Evolutionary conservation across 1,139 yeast species (phyloP).

Genomic region (Sugiyamaella novakii): DNA sequence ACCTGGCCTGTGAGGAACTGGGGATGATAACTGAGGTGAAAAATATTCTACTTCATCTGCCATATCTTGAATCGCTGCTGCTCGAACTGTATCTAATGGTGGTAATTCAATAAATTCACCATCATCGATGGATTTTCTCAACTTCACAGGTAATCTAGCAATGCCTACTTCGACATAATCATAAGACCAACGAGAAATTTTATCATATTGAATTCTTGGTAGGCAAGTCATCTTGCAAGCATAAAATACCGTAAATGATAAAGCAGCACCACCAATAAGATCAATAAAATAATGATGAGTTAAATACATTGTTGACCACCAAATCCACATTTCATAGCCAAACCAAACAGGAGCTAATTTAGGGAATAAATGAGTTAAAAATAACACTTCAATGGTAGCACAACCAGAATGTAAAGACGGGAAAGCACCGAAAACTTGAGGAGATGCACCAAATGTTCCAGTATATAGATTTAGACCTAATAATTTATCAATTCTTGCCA

Average conservation of each 20-base stretch:
- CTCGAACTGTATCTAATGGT: constrained; percentile 25
- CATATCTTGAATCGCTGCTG: constrained; percentile 8
- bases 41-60: constrained; percentile 11
- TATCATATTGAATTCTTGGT: constrained; percentile 64
- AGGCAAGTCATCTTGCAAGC: constrained; percentile 71
- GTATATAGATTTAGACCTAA: constrained; percentile 85
- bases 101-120: constrained; percentile 35
- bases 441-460: constrained; percentile 81
- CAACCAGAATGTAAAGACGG: constrained; percentile 95
- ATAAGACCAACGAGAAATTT: constrained; percentile 88
- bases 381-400: constrained; percentile 89
- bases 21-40: constrained; percentile 17
- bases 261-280: constrained; percentile 83
- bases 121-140: constrained; percentile 40
- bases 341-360: constrained; percentile 62
- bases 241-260: constrained; percentile 70
- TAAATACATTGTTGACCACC: constrained; percentile 98
- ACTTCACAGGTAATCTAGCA: constrained; percentile 33
- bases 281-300: constrained; percentile 96
- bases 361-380: constrained; percentile 82
- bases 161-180: constrained; percentile 45
- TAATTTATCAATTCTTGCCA: constrained; percentile 80
- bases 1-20: constrained; percentile 17
- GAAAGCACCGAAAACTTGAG: constrained; percentile 96
- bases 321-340: constrained; percentile 81